Conservation (phyloP, 495 filamentous ascomycete genomes). For the Hyphodiscus hymeniophilus region DNA sequence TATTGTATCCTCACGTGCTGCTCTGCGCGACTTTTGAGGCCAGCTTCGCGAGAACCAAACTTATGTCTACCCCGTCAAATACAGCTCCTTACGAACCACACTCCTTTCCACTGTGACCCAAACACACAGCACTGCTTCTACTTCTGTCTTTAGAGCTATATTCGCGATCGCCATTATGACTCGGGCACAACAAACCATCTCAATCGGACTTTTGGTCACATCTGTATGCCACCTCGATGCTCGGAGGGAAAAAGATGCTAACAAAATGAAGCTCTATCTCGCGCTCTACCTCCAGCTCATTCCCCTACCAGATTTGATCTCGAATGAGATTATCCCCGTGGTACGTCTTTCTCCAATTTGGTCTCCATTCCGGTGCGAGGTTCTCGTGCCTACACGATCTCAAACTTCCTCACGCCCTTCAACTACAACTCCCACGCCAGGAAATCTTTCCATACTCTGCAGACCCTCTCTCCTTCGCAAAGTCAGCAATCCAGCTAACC, state of each 20-base stretch:
- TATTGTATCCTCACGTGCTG: constrained; percentile 14
- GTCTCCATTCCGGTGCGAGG: neutral
- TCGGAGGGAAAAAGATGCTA: constrained; percentile 1
- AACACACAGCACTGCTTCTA: neutral
- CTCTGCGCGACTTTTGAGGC: constrained; percentile 6
- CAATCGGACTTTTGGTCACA: constrained; percentile 67
- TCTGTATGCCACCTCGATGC: constrained; percentile 46
- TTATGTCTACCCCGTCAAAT: constrained; percentile 6
- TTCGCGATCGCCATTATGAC: constrained; percentile 54
- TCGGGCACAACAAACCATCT: constrained; percentile 73
- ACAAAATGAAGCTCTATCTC: constrained; percentile 65
- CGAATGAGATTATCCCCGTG: constrained; percentile 63
- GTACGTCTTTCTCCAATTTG: constrained; percentile 34
- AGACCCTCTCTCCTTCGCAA: neutral
- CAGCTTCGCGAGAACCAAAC: neutral
- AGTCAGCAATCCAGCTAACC: neutral
- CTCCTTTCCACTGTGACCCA: constrained; percentile 15
- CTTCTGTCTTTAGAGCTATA: neutral
- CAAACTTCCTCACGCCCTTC: no score
- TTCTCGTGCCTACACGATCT: neutral
- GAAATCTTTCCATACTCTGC: no score
- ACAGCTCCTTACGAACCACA: constrained; percentile 19
- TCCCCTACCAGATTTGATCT: constrained; percentile 68
- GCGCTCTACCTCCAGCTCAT: constrained; percentile 76
- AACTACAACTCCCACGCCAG: no score